phyloP scores from a whole-genome alignment of 2,329 filamentous ascomycete species.

The Chaetomiaceae sp. region DNA sequence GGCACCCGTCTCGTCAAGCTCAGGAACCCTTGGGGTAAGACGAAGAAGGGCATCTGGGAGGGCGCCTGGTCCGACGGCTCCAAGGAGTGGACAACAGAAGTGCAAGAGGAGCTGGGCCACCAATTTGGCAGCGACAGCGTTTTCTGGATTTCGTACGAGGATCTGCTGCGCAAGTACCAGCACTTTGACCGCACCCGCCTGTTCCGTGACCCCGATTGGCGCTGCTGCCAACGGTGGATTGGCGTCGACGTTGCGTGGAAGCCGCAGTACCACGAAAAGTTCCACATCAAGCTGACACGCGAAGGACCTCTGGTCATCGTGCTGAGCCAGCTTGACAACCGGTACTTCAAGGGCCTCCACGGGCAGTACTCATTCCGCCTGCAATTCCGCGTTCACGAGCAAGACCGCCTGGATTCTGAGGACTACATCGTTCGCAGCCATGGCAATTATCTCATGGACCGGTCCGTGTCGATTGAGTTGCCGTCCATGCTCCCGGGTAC shows the following conservation, averaged over 20 bases:
- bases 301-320: conserved; percentile 51
- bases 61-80: conserved; percentile 78
- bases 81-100: conserved; percentile 78
- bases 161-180: conserved; percentile 56
- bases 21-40: conserved; percentile 74
- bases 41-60: conserved; percentile 73
- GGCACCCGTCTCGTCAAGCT: conserved; percentile 61
- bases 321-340: conserved; percentile 53
- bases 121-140: conserved; percentile 73
- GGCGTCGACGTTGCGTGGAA: conserved; percentile 51
- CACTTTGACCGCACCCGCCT: conserved; percentile 56
- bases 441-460: conserved; percentile 56
- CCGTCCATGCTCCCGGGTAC: conserved; percentile 64
- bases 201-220: conserved; percentile 53
- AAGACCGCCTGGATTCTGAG: conserved; percentile 39
- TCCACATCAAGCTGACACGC: conserved; percentile 47
- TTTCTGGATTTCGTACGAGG: conserved; percentile 57
- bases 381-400: conserved; percentile 50
- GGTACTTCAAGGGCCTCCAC: conserved; percentile 54
- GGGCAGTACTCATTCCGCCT: conserved; percentile 54
- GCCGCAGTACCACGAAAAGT: conserved; percentile 52
- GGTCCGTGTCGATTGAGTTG: conserved; percentile 73
- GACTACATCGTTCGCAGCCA: conserved; percentile 54
- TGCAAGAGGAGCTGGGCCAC: conserved; percentile 67
- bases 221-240: conserved; percentile 41